Conservation (phyloP, 2,329 filamentous ascomycete genomes). For the Dactylellina sp. region DNA sequence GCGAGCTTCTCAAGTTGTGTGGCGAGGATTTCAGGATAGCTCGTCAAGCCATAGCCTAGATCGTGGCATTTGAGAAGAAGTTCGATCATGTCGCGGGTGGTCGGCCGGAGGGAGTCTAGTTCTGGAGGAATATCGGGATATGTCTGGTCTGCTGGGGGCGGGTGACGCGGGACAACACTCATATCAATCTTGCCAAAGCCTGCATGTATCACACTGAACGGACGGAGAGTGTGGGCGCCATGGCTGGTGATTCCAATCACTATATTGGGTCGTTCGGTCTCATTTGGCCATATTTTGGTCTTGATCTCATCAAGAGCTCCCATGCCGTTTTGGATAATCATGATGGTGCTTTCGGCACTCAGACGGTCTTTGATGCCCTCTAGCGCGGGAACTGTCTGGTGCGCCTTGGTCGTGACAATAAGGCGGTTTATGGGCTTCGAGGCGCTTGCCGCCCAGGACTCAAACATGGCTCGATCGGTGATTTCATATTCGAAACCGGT, state of each 20-base stretch:
- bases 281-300: conserved; percentile 75
- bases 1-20: conserved; percentile 81
- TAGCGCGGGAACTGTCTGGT: conserved; percentile 75
- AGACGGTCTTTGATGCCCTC: conserved; percentile 75
- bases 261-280: conserved; percentile 76
- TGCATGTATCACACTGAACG: conserved; percentile 70
- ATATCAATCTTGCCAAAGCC: conserved; percentile 72
- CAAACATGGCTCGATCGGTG: conserved; percentile 42
- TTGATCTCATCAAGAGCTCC: conserved; percentile 85
- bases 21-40: conserved; percentile 57
- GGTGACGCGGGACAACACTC: conserved; percentile 66
- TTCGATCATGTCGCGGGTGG: conserved; percentile 26
- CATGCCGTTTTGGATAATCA: conserved; percentile 83
- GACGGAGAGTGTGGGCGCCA: conserved; percentile 66
- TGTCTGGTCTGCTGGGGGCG: conserved; percentile 37
- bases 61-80: conserved; percentile 41
- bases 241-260: conserved; percentile 77
- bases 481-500: conserved; percentile 61
- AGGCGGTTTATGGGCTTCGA: conserved; percentile 73
- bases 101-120: conserved; percentile 11
- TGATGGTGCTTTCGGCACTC: conserved; percentile 76
- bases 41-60: conserved; percentile 33
- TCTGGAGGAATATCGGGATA: conserved; percentile 25
- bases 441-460: conserved; percentile 37
- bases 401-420: conserved; percentile 81